Evolutionary conservation across 257 asterid genomes (phyloP).

Genomic region (Nicotiana tomentosiformis): DNA sequence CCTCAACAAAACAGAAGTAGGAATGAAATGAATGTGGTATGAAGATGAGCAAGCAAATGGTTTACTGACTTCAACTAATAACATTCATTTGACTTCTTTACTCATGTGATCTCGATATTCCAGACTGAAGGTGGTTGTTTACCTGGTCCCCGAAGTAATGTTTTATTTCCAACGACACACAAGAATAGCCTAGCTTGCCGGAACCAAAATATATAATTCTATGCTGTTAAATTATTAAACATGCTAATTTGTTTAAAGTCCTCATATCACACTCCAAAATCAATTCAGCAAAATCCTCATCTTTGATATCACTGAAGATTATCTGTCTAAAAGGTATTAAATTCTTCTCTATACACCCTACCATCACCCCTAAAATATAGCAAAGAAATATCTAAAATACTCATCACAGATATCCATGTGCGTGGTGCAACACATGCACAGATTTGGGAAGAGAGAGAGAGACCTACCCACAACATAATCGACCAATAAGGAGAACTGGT

Average conservation of each 20-base stretch:
- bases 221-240: neutral
- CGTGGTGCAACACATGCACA: neutral
- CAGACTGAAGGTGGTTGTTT: neutral
- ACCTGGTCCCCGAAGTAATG: neutral
- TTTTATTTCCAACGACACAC: neutral
- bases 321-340: neutral
- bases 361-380: neutral
- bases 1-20: neutral
- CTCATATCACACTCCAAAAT: neutral
- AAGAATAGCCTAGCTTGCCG: neutral
- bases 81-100: constrained; percentile 4
- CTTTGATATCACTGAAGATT: neutral
- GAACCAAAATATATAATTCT: neutral
- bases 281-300: neutral
- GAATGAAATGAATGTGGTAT: neutral
- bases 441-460: constrained; percentile 8
- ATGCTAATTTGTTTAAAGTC: neutral
- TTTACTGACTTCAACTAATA: neutral
- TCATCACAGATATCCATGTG: neutral
- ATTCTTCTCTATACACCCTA: neutral
- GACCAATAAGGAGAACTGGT: constrained; percentile 67
- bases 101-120: neutral
- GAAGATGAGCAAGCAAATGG: neutral
- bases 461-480: constrained; percentile 82
- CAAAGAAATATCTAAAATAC: neutral